Percentiles rank a stretch among this genome's conserved stretches.
Evolutionary conservation across 805 yeast species (phyloP).

Genomic region (Kodamaea restingae): DNA sequence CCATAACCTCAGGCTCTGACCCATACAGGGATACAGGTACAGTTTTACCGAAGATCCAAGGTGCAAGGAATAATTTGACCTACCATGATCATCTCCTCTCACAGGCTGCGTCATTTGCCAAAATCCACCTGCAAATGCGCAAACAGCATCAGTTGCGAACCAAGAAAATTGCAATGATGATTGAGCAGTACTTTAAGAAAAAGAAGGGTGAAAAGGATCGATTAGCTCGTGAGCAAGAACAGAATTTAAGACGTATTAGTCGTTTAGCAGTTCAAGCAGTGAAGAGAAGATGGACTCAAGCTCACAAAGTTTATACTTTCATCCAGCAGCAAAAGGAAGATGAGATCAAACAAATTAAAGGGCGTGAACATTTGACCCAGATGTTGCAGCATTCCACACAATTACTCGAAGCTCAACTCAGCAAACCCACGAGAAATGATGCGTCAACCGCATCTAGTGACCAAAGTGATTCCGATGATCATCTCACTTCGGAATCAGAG

Average conservation of each 20-base stretch:
- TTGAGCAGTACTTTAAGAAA: conserved; percentile 83
- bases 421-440: conserved; percentile 20
- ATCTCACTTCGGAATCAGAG: conserved; percentile 17
- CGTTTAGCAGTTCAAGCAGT: conserved; percentile 79
- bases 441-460: conserved; percentile 10
- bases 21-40: conserved; percentile 44
- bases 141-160: conserved; percentile 63
- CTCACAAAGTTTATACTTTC: conserved; percentile 73
- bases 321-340: conserved; percentile 76
- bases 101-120: conserved; percentile 72
- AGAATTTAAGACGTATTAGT: conserved; percentile 65
- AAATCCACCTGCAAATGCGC: conserved; percentile 62
- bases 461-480: conserved; percentile 18
- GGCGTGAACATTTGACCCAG: conserved; percentile 81
- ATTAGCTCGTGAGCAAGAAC: conserved; percentile 69
- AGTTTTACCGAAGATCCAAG: conserved; percentile 42
- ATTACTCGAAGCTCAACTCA: conserved; percentile 78
- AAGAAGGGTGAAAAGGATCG: conserved; percentile 87
- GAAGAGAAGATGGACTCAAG: conserved; percentile 85
- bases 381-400: conserved; percentile 91
- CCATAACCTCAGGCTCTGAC: conserved; percentile 39
- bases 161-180: conserved; percentile 70
- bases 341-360: conserved; percentile 71
- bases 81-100: conserved; percentile 70
- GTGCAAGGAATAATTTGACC: conserved; percentile 40